These are phyloP conservation scores for Ambrosia hybrid DNA, from an alignment of 140 eudicot genomes.

Conservation along the genomic window DNA sequence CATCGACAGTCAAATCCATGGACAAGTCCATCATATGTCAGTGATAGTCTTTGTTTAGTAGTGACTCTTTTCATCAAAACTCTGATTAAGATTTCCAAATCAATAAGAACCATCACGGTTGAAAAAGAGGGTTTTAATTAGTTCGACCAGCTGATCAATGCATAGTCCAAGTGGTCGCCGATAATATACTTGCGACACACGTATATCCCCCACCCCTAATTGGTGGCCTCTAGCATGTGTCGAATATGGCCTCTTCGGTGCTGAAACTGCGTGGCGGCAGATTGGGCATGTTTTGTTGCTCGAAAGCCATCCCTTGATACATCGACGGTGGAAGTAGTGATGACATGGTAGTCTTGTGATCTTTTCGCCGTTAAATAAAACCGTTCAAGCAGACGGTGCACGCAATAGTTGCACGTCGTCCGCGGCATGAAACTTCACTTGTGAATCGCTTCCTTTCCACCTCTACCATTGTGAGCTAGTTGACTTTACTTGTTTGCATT, in stretches of 20 bases:
- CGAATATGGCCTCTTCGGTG: background rate
- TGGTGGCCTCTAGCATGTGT: background rate
- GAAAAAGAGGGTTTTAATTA: slow-evolving; percentile 7
- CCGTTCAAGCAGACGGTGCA: background rate
- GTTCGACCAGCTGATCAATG: no score
- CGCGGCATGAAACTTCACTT: background rate
- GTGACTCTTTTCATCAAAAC: no score
- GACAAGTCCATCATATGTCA: no score
- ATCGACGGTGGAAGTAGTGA: slow-evolving; percentile 23
- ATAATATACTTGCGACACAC: background rate
- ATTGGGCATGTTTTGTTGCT: slow-evolving; percentile 15
- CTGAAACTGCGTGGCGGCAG: slow-evolving; percentile 6
- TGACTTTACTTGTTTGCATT: no score
- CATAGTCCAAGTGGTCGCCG: background rate
- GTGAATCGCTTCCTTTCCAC: background rate
- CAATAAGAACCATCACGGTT: background rate
- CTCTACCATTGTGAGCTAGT: background rate
- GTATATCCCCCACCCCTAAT: background rate
- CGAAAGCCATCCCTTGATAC: slow-evolving; percentile 16
- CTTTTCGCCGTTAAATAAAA: background rate
- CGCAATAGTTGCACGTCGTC: background rate
- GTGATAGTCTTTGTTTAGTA: no score
- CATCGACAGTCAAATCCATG: no score
- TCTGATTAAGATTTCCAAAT: no score
- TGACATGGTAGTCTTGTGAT: slow-evolving; percentile 11